A percentile compares a stretch with the other conserved stretches of the same genome.
These are phyloP conservation scores for Tulasnella sp. DNA, from an alignment of 768 basidiomycete genomes.

Conservation along the genomic window DNA sequence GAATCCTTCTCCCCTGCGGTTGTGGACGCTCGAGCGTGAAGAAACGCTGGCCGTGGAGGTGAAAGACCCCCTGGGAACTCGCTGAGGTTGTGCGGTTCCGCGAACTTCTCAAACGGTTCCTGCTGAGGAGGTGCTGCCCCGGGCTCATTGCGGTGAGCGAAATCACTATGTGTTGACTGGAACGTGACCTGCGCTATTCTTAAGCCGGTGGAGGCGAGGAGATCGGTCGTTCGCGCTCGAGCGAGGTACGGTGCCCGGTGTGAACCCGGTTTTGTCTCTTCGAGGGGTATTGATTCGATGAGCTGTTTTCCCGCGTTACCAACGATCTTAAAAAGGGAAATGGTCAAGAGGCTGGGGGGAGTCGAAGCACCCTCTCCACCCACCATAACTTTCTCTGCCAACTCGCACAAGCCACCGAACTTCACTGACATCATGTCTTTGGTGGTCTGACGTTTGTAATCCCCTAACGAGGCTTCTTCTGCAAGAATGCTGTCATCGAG, in stretches of 20 bases:
- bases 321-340: constrained; percentile 39
- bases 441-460: constrained; percentile 72
- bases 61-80: background rate
- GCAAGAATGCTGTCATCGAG: constrained; percentile 80
- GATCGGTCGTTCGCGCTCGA: constrained; percentile 55
- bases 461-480: constrained; percentile 74
- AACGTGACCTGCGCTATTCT: constrained; percentile 34
- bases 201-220: constrained; percentile 56
- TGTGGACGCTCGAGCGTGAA: background rate
- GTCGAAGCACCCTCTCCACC: background rate
- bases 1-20: background rate
- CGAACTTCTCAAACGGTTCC: background rate
- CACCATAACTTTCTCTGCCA: constrained; percentile 70
- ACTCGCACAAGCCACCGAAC: constrained; percentile 81
- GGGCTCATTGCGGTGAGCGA: constrained; percentile 14
- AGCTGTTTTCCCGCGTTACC: constrained; percentile 50
- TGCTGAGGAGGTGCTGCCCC: background rate
- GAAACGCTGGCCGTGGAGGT: background rate
- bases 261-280: constrained; percentile 76
- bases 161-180: constrained; percentile 20
- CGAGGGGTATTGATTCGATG: constrained; percentile 71
- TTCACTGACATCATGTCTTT: constrained; percentile 74
- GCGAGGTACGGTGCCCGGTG: constrained; percentile 68
- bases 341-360: constrained; percentile 8
- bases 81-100: background rate